Conservation (phyloP, 371 early-diverging fungal species). For the Syncephalastrum contaminatum region DNA sequence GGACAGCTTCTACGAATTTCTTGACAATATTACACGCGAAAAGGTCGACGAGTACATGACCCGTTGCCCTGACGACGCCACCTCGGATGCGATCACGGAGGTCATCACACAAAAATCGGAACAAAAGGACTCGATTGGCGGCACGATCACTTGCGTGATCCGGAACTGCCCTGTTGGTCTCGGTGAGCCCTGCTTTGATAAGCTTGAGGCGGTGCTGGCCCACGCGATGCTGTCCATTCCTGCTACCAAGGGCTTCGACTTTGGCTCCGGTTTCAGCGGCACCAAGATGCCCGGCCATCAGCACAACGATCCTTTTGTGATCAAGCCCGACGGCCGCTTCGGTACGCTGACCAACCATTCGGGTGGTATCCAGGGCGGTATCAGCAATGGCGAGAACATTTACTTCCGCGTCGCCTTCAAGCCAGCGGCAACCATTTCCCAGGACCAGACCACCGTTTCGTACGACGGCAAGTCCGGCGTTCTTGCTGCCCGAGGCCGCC, state of each 20-base stretch:
- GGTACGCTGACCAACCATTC: conserved; percentile 91
- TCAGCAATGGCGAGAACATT: conserved; percentile 92
- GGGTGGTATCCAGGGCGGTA: conserved; percentile 98
- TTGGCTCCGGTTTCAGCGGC: conserved; percentile 92
- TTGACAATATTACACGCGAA: conserved; percentile 72
- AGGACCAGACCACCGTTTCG: conserved; percentile 83
- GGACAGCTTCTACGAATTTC: conserved; percentile 63
- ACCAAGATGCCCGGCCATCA: conserved; percentile 83
- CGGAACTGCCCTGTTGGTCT: conserved; percentile 92
- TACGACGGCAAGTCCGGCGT: conserved; percentile 83
- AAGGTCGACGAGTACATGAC: conserved; percentile 51
- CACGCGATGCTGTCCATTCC: conserved; percentile 99
- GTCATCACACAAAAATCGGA: conserved; percentile 76
- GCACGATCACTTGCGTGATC: conserved; percentile 96
- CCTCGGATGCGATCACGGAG: conserved; percentile 48
- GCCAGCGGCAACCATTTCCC: conserved; percentile 94
- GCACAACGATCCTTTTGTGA: conserved; percentile 93
- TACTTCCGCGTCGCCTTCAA: conserved; percentile 98
- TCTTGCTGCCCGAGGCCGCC: conserved; percentile 92
- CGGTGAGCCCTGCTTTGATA: conserved; percentile 98
- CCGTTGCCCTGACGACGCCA: conserved; percentile 45
- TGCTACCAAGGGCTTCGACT: conserved; percentile 97
- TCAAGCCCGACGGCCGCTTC: conserved; percentile 56
- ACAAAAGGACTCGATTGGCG: conserved; percentile 92
- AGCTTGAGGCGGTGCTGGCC: conserved; percentile 94